Conservation (phyloP, 1,284 basidiomycete genomes). For the Fistulinella cinereoalba region DNA sequence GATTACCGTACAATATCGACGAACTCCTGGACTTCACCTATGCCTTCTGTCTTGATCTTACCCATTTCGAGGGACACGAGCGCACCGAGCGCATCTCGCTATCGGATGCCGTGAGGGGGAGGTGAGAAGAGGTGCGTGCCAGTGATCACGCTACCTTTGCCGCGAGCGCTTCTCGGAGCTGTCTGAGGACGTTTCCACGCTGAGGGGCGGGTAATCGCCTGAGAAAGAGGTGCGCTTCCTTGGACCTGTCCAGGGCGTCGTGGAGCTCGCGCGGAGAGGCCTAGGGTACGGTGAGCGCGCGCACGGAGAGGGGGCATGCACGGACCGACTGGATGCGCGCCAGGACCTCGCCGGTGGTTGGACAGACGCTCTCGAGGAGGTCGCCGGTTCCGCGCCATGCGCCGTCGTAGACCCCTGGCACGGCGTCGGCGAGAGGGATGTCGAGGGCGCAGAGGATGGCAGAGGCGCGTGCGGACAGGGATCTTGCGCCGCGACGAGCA, state of each 20-base stretch:
- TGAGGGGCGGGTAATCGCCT: constrained; percentile 81
- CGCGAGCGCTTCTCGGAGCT: constrained; percentile 82
- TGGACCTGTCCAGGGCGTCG: constrained; percentile 56
- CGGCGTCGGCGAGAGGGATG: constrained; percentile 50
- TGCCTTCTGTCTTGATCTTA: constrained; percentile 90
- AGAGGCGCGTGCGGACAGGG: constrained; percentile 62
- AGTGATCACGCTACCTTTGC: constrained; percentile 55
- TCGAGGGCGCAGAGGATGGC: constrained; percentile 60
- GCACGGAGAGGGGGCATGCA: constrained; percentile 8
- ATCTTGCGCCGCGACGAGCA: constrained; percentile 19
- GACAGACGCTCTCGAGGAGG: constrained; percentile 64
- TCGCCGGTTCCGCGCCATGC: constrained; percentile 76
- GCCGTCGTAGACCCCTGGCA: constrained; percentile 76
- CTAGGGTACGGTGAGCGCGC: constrained; percentile 28
- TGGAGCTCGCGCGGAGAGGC: constrained; percentile 71
- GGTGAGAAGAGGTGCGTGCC: not conserved
- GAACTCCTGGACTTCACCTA: constrained; percentile 93
- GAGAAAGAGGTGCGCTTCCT: constrained; percentile 71
- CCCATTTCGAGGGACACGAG: constrained; percentile 92
- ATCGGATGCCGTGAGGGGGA: no score
- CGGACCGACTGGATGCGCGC: constrained; percentile 64
- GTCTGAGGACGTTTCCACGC: constrained; percentile 84
- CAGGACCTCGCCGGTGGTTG: constrained; percentile 73
- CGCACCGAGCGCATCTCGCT: constrained; percentile 82
- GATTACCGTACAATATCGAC: constrained; percentile 77